Base-by-base conservation (phyloP, 116 monocot genomes). In the Dioscorea cayenensis region DNA sequence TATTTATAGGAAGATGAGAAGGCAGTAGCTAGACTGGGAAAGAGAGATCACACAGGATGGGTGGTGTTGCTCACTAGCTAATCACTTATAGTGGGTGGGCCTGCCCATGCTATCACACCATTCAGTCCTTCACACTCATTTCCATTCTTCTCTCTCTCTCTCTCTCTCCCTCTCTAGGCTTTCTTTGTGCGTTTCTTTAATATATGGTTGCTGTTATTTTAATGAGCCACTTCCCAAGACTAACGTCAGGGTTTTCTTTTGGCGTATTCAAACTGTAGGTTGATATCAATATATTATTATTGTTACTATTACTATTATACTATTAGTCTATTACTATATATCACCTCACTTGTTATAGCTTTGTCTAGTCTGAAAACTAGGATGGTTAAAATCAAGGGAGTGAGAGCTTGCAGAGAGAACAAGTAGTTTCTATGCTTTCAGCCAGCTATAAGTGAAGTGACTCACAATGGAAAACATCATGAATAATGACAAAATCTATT, bases 201-300 rank as follows among this genome's bases (percentile, higher is more conserved):
- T 17, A n/a, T 3, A 32, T 32, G 32, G 27, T 7, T 22, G 22
- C 22, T 38, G 10, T 14, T 63, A 23, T 63, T 28, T 43, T 64
- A 76, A 68, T 2, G 48, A 51, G 63, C 32, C 63, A 35, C 49
- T 51, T 69, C 76, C 69, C 51, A 14, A 76, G 69, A 63, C 76
- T 21, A 63, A 69, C 64, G 69, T 76, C 68, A 76, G n/a, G 28
- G 69, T 49, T 50, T 29, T 36, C 29, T 51, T n/a, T 70, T 14
- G 14, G 29, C 6, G 3, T 70, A 28, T 58, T 58, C 20, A 55
- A 70, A 59, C 28, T 50, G 16, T 32, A 32, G 32, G 32, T 51
- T 48, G 29, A 12, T 43, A 43, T 43, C 11, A 43, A 43, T 43
- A 43, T 43, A 43, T 43, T 10, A 43, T 6, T 12, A 32, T 32